A percentile compares a stretch with the other conserved stretches of the same genome.
These are phyloP conservation scores for Sporothrix humicola DNA, from an alignment of 2,329 filamentous ascomycete genomes.

Conservation along the genomic window DNA sequence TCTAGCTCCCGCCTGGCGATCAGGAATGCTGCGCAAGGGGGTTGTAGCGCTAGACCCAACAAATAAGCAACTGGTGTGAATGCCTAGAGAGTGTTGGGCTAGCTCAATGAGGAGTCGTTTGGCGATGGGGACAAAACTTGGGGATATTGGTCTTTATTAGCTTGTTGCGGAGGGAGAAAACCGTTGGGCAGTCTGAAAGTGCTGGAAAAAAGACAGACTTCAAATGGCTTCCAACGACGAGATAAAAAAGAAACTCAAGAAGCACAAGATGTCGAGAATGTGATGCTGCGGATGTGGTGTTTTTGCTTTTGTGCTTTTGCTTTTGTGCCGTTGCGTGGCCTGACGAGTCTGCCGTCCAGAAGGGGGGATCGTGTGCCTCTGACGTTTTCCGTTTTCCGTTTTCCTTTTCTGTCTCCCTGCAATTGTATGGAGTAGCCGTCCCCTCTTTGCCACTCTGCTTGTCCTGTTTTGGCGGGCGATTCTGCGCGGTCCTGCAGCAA, in stretches of 20 bases:
- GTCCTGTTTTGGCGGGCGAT: constrained; percentile 6
- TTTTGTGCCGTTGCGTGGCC: neutral
- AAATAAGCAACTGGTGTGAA: neutral
- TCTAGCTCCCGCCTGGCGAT: constrained; percentile 19
- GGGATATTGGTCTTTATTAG: neutral
- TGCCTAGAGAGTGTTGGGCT: constrained; percentile 1
- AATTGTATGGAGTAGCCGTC: neutral
- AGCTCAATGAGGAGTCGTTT: neutral
- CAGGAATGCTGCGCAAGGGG: neutral
- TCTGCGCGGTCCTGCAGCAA: neutral
- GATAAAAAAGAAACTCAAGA: too few relatives aligned
- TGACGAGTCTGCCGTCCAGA: neutral
- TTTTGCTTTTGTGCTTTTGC: neutral
- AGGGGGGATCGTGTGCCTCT: neutral
- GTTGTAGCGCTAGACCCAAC: neutral
- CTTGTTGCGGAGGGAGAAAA: neutral
- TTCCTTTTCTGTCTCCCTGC: neutral
- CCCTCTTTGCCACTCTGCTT: neutral
- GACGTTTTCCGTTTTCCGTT: neutral
- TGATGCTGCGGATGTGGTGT: neutral
- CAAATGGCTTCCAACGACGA: neutral
- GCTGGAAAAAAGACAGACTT: neutral
- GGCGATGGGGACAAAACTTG: neutral
- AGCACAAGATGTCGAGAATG: too few relatives aligned
- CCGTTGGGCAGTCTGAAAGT: neutral